Percentiles rank a stretch among this genome's conserved stretches.
These are phyloP conservation scores for Tympanopsis confertula DNA, from an alignment of 2,329 filamentous ascomycete genomes.

Conservation along the genomic window DNA sequence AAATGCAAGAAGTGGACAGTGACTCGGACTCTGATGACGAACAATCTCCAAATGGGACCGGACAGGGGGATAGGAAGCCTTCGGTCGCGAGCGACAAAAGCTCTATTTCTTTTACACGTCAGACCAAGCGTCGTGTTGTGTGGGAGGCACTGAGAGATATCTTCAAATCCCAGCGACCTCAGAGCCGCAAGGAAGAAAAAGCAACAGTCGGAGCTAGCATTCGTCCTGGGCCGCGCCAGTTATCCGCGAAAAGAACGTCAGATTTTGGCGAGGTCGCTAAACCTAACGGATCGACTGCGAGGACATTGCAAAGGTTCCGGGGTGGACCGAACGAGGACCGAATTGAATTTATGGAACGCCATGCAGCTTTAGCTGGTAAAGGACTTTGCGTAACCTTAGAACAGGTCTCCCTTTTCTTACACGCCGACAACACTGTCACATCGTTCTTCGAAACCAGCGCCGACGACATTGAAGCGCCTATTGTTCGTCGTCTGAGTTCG, in stretches of 20 bases:
- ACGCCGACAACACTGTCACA: slow-evolving; percentile 82
- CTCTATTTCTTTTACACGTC: not conserved
- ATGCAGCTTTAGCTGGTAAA: slow-evolving; percentile 62
- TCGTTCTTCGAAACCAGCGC: slow-evolving; percentile 90
- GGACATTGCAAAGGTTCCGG: slow-evolving; percentile 75
- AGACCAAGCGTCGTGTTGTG: not conserved
- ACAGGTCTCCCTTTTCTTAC: slow-evolving; percentile 84
- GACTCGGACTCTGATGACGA: slow-evolving; percentile 13
- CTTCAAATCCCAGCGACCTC: not conserved
- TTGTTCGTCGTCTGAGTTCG: slow-evolving; percentile 64
- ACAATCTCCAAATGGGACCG: not conserved
- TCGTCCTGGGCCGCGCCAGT: not conserved
- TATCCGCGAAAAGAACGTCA: slow-evolving; percentile 6
- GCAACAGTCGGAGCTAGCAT: not conserved
- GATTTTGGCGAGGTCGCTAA: slow-evolving; percentile 18
- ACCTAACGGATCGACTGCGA: slow-evolving; percentile 31
- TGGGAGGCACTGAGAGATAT: not conserved
- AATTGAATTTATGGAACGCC: slow-evolving; percentile 78
- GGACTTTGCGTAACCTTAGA: slow-evolving; percentile 68
- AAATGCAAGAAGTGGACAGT: slow-evolving; percentile 33
- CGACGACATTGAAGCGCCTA: slow-evolving; percentile 73
- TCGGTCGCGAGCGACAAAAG: not conserved
- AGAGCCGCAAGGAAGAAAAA: not conserved
- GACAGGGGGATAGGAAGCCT: not conserved
- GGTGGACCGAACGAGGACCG: slow-evolving; percentile 71